Evolutionary conservation across 164 flowering plant species (phyloP).

Genomic region (Annona squamosa): DNA sequence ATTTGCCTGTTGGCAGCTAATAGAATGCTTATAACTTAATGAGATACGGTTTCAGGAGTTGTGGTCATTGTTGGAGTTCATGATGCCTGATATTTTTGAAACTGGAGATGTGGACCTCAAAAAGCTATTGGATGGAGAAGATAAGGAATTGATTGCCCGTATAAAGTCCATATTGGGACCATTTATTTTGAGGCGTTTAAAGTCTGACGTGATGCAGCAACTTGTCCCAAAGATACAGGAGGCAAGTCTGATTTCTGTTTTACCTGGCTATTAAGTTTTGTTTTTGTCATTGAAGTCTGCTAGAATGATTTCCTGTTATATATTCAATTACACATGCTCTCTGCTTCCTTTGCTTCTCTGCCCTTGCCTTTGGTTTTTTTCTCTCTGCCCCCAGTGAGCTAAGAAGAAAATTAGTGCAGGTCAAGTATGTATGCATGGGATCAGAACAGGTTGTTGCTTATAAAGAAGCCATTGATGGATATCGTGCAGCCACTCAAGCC

Average conservation of each 20-base stretch:
- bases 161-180: conserved; percentile 96
- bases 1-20: neutral
- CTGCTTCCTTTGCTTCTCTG: neutral
- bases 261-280: conserved; percentile 5
- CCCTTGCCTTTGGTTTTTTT: neutral
- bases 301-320: neutral
- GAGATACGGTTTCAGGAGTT: conserved; percentile 60
- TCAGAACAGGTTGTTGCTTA: conserved; percentile 69
- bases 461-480: conserved; percentile 84
- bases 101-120: conserved; percentile 88
- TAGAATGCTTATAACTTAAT: neutral
- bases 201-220: conserved; percentile 97
- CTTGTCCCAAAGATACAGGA: conserved; percentile 77
- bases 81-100: conserved; percentile 92
- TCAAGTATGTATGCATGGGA: conserved; percentile 70
- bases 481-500: conserved; percentile 70
- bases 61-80: conserved; percentile 96
- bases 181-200: conserved; percentile 86
- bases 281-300: neutral
- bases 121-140: conserved; percentile 70
- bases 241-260: conserved; percentile 29
- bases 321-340: conserved; percentile 1
- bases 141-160: conserved; percentile 59
- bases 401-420: conserved; percentile 37
- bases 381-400: conserved; percentile 2